Conservation (phyloP, 192 early-diverging fungal species). For the Podila epicladia region DNA sequence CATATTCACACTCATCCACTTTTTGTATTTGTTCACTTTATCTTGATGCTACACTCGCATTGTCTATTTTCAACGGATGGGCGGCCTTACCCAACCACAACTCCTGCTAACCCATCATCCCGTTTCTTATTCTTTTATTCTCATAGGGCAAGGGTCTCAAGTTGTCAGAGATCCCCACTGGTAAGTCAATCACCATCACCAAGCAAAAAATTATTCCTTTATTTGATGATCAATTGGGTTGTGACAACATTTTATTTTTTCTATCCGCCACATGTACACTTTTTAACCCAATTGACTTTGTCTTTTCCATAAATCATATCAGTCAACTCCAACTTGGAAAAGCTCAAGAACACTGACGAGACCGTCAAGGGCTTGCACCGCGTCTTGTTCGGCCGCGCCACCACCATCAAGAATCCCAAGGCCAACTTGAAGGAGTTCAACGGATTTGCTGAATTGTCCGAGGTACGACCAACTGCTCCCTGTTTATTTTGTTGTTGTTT, state of each 20-base stretch:
- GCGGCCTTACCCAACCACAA: not conserved
- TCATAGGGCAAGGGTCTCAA: constrained; percentile 44
- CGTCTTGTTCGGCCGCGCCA: constrained; percentile 33
- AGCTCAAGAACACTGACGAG: constrained; percentile 40
- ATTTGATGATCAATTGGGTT: not conserved
- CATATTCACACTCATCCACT: not conserved
- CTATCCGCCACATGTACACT: too few species aligned
- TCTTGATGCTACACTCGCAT: not conserved
- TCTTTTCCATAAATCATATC: not conserved
- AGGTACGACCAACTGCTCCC: constrained; percentile 5
- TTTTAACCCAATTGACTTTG: not conserved
- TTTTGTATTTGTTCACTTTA: too few species aligned
- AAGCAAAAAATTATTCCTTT: not conserved
- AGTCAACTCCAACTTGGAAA: constrained; percentile 48
- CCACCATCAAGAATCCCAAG: constrained; percentile 34
- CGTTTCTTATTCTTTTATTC: not conserved
- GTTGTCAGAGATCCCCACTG: constrained; percentile 31
- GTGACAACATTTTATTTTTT: not conserved
- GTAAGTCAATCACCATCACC: constrained; percentile 16
- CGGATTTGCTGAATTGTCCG: constrained; percentile 30
- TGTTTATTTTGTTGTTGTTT: not conserved
- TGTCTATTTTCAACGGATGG: not conserved
- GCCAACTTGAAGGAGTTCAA: constrained; percentile 41
- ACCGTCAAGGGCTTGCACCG: constrained; percentile 41
- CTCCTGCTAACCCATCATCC: not conserved